Base-by-base conservation (phyloP, 208 protist species). In the Porcisia deanei region DNA sequence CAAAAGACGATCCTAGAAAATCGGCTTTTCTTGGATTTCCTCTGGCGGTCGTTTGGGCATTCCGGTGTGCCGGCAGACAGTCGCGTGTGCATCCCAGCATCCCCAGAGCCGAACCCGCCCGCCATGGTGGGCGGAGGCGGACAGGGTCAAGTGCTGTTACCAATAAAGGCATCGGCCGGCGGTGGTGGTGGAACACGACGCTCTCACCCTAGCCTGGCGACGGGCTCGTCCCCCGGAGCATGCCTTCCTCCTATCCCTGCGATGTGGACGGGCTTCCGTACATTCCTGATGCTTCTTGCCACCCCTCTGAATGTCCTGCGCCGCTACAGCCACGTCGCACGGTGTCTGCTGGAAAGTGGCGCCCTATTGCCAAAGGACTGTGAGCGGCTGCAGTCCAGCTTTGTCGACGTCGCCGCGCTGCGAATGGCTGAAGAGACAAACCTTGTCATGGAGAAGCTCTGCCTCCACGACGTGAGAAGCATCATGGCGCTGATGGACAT, bases 181-280 rank as follows among this genome's bases (percentile, higher is more conserved):
- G n/a, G 54, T 52, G 54, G 49, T 20, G 58, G 71, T 65, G 71
- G 58, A 3, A 20, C 70, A 4, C 74, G 66, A 20, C 60, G 41
- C 30, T 49, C 45, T 37, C 57, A 22, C n/a, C 65, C 52, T 63
- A 52, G 16, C 22, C 20, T 20, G 66, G 70, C 41, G 58, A 60
- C 41, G 39, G 25, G 22, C 34, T 22, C 55, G 53, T 47, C 20
- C 49, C 60, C 16, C 30, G 34, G n/a, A 75, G n/a, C 34, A 18
- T 34, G 77, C 10, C 66, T 85, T 4, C 84, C 89, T 2, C 75
- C 79, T 41, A 91, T 95, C 77, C 85, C 89, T 0, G 53, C 71
- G 1, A 70, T 75, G 67, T 96, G 92, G 92, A 57, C 80, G 8
- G 92, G 92, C 65, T 94, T 94, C 73, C 78, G 88, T 67, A 93